Base-by-base conservation (phyloP, 1,284 basidiomycete genomes). In the Bjerkandera adusta region DNA sequence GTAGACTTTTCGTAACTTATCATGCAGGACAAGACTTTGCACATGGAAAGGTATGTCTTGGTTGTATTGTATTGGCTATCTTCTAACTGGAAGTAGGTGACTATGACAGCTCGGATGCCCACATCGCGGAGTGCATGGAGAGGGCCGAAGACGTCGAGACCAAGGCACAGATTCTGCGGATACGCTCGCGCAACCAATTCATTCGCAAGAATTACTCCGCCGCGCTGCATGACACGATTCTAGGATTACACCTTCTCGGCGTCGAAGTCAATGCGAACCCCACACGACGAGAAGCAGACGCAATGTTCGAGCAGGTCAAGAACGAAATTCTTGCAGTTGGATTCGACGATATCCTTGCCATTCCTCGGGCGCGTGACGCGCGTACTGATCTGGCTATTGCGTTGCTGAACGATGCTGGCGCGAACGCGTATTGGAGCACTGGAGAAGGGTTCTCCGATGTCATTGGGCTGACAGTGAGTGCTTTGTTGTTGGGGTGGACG, bases 321-420 rank as follows among this genome's bases (percentile, higher is more conserved):
- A 81, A 81, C 55, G 79, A 83, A 59, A 81, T 86, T 37, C 63
- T 85, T 38, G 78, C 80, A 0, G 74, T 82, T 12, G 82, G 83
- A 0, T 83, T 84, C 53, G 80, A 83, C 33, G 75, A 81, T 45
- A 82, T 87, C 49, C 63, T 85, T 12, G 60, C 69, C 27, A 79
- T 83, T 36, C 82, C 81, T n/a, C 68, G 74, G 11, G 74, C 80
- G 7, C 73, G 73, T 3, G 82, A 85, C 57, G 59, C 70, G 0
- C 68, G 72, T 39, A 77, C 71, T 7, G 80, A 85, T 55, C 67
- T 87, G 30, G 79, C 81, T 6, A 78, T 85, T 5, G 68, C 75
- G 4, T 63, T 86, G 36, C 68, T 86, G 15, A 83, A 83, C 52
- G 83, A 86, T 57, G 83, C 83, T 24, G 82, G 82, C 78, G 51